These are phyloP conservation scores for Cladophialophora yegresii DNA, from an alignment of 2,329 filamentous ascomycete genomes.

Conservation along the genomic window DNA sequence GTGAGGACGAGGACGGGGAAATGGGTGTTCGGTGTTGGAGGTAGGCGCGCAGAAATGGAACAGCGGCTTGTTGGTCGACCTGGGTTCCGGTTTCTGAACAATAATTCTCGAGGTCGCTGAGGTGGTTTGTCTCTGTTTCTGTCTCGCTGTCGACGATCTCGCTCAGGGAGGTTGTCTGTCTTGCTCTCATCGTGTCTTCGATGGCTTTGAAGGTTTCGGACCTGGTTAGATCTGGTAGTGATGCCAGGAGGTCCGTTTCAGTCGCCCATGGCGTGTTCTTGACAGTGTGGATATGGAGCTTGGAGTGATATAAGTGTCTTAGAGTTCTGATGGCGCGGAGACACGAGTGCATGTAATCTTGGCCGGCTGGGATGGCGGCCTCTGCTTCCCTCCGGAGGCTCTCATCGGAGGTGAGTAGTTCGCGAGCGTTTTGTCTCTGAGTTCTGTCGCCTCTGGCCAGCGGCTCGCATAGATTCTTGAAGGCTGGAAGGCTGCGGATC, in stretches of 20 bases:
- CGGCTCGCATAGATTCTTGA: conserved; percentile 45
- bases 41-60: conserved; percentile 9
- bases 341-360: conserved; percentile 31
- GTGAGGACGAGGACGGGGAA: neutral
- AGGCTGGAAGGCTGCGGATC: conserved; percentile 59
- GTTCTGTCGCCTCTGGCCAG: conserved; percentile 45
- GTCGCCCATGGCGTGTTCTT: conserved; percentile 10
- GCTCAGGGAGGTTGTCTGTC: neutral
- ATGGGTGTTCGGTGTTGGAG: conserved; percentile 2
- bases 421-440: conserved; percentile 43
- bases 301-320: conserved; percentile 13
- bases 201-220: conserved; percentile 20
- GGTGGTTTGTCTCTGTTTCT: neutral
- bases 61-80: neutral
- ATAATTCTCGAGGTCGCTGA: conserved; percentile 2
- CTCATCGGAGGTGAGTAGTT: conserved; percentile 54
- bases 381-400: conserved; percentile 49
- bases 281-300: neutral
- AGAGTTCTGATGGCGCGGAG: conserved; percentile 18
- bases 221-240: conserved; percentile 13
- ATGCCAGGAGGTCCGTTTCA: conserved; percentile 19
- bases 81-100: neutral
- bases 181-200: conserved; percentile 2
- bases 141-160: neutral
- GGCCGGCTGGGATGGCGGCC: conserved; percentile 45